A percentile compares a stretch with the other conserved stretches of the same genome.
Evolutionary conservation across 352 stramenopile species (phyloP).

Genomic region (Pythium vanterpoolii): DNA sequence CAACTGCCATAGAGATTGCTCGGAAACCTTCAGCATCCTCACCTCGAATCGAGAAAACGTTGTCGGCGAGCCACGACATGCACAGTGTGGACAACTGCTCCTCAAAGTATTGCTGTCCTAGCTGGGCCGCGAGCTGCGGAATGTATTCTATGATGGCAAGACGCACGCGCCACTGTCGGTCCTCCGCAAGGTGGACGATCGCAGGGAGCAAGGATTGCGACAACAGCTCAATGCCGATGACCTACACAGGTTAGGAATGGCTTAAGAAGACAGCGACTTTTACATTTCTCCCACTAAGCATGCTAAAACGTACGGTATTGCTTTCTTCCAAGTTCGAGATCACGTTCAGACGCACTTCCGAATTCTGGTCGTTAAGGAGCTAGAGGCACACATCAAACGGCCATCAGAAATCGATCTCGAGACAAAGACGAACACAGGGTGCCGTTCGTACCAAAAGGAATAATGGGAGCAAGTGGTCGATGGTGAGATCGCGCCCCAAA

Average conservation of each 20-base stretch:
- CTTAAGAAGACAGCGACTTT: not conserved
- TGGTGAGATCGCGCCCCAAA: conserved; percentile 91
- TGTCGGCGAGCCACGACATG: conserved; percentile 96
- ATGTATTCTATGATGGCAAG: conserved; percentile 99
- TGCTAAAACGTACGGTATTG: conserved; percentile 73
- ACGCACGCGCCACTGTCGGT: conserved; percentile 98
- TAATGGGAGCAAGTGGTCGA: conserved; percentile 93
- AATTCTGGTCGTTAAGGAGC: conserved; percentile 96
- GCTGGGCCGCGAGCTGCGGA: conserved; percentile 93
- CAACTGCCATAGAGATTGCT: not conserved
- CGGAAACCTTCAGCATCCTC: not conserved
- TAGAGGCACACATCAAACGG: conserved; percentile 11
- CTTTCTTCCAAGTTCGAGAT: conserved; percentile 97
- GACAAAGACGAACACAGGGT: not conserved
- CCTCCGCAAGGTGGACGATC: conserved; percentile 97
- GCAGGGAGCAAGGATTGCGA: conserved; percentile 96
- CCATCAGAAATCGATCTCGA: not conserved
- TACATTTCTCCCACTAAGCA: not conserved
- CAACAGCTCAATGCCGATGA: conserved; percentile 97
- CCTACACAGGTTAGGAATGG: conserved; percentile 27
- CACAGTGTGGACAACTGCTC: conserved; percentile 94
- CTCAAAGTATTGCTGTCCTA: conserved; percentile 96
- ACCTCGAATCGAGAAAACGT: conserved; percentile 96
- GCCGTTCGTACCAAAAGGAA: conserved; percentile 81
- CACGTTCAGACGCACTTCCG: conserved; percentile 98